phyloP scores from a whole-genome alignment of 768 basidiomycete species.

The Boletus sp. region DNA sequence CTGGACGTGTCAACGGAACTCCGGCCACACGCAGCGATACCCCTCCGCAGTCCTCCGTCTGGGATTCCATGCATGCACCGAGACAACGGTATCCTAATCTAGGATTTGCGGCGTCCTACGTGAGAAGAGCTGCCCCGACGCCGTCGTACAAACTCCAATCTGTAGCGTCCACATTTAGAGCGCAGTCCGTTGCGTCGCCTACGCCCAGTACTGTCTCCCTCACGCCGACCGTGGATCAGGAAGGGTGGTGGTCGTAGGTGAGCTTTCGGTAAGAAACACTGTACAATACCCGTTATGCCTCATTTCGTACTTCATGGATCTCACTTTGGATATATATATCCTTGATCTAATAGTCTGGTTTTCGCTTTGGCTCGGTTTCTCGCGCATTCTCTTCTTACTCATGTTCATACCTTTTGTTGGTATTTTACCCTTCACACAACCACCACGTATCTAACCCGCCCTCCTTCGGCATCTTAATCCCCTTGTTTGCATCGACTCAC shows the following conservation, averaged over 20 bases:
- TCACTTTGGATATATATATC: slow-evolving; percentile 17
- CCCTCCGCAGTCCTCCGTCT: slow-evolving; percentile 56
- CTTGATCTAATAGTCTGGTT: slow-evolving; percentile 19
- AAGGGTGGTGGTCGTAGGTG: slow-evolving; percentile 73
- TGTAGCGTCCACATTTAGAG: slow-evolving; percentile 47
- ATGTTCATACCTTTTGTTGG: slow-evolving; percentile 15
- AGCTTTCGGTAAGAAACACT: not conserved
- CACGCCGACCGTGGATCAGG: slow-evolving; percentile 63
- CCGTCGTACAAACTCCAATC: slow-evolving; percentile 34
- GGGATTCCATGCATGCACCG: slow-evolving; percentile 69
- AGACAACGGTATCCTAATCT: slow-evolving; percentile 22
- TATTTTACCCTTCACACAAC: not conserved
- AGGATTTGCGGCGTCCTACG: slow-evolving; percentile 11
- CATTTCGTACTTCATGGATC: slow-evolving; percentile 8
- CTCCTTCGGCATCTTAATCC: slow-evolving; percentile 3
- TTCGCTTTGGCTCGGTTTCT: slow-evolving; percentile 1
- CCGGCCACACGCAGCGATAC: slow-evolving; percentile 38
- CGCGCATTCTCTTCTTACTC: not conserved
- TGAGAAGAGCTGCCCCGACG: slow-evolving; percentile 19
- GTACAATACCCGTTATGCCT: slow-evolving; percentile 6
- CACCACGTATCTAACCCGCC: slow-evolving; percentile 1
- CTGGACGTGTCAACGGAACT: slow-evolving; percentile 35
- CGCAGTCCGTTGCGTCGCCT: slow-evolving; percentile 54
- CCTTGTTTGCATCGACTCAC: slow-evolving; percentile 11
- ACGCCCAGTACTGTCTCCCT: slow-evolving; percentile 74